Evolutionary conservation across 345 rosid species (phyloP), one percentile per base, ranked within the genome.

Genomic region (Lepidium aucheri): DNA sequence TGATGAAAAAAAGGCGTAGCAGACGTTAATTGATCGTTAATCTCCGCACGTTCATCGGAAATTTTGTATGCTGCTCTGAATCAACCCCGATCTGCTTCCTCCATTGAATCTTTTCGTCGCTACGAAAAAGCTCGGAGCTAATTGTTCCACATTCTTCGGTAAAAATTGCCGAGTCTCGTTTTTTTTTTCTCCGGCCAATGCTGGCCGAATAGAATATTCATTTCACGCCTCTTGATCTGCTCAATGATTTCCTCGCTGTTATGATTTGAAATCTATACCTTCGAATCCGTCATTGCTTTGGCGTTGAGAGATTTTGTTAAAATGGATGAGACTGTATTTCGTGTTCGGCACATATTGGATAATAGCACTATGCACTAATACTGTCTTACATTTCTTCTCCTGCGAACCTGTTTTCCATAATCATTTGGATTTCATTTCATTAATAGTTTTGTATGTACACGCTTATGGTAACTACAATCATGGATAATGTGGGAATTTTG

Each of bases 41-140:
- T 69, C 74, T 60, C 54, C 45, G 61, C 74, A 69, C 74, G 68
- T 40, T 60, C 67, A 32, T 60, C 74, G 74, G 74, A 40, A 50
- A 0, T 8, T 60, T 60, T 60, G 60, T 52, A 41, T 6, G 55
- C 41, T 35, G 58, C n/a, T 68, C 65, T 38, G 60, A 65, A 52
- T 38, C 69, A 11, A 50, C 12, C 24, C 16, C 12, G 54, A 16
- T 58, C 73, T 68, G 42, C 41, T 30, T 67, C 55, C 34, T 67
- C 55, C 26, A 55, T 28, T 46, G 47, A 68, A 28, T 58, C 42
- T 49, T 45, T 30, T 58, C 67, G 30, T 43, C 28, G 10, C 40
- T 32, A 41, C 57, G 57, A 2, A n/a, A 3, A 10, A 67, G 11
- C 26, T 55, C 53, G 53, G 54, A 43, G 35, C 53, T 17, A 8